phyloP scores from a whole-genome alignment of 2,329 filamentous ascomycete genomes.

The Aureobasidium sp. region DNA sequence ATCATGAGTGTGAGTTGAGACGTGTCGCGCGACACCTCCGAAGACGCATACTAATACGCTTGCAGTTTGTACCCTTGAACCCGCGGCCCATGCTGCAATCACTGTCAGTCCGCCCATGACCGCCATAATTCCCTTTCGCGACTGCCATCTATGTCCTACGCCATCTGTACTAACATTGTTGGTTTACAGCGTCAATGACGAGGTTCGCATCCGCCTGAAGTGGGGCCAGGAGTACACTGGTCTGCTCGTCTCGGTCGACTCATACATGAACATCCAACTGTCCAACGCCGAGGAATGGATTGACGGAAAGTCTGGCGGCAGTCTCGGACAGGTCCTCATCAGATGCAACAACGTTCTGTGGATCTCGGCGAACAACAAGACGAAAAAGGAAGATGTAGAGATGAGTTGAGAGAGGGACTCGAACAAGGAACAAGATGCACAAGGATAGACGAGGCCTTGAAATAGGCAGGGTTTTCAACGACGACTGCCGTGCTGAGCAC shows the following conservation, averaged over 20 bases:
- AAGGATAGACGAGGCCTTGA: neutral
- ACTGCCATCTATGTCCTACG: neutral
- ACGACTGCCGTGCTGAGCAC: neutral
- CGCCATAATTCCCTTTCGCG: neutral
- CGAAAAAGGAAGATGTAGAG: slow-evolving; percentile 15
- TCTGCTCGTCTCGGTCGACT: slow-evolving; percentile 83
- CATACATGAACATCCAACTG: slow-evolving; percentile 98
- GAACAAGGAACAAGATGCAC: neutral
- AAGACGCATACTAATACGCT: neutral
- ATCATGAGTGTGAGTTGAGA: slow-evolving; percentile 5
- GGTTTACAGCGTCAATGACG: slow-evolving; percentile 66
- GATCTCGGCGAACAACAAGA: slow-evolving; percentile 51
- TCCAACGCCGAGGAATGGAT: slow-evolving; percentile 88
- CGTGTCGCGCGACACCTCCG: neutral
- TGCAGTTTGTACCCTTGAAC: slow-evolving; percentile 79
- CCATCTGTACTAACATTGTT: neutral
- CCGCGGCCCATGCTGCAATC: slow-evolving; percentile 93
- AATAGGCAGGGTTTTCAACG: neutral
- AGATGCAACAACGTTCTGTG: slow-evolving; percentile 97
- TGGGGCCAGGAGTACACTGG: slow-evolving; percentile 99
- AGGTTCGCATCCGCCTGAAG: slow-evolving; percentile 88
- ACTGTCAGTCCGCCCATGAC: slow-evolving; percentile 53
- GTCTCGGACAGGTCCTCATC: slow-evolving; percentile 85
- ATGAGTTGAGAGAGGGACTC: slow-evolving; percentile 8
- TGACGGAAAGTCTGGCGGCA: slow-evolving; percentile 75